Evolutionary conservation across 257 asterid genomes (phyloP), one percentile per base, ranked within the genome.

Genomic region (Gentiana dahurica): DNA sequence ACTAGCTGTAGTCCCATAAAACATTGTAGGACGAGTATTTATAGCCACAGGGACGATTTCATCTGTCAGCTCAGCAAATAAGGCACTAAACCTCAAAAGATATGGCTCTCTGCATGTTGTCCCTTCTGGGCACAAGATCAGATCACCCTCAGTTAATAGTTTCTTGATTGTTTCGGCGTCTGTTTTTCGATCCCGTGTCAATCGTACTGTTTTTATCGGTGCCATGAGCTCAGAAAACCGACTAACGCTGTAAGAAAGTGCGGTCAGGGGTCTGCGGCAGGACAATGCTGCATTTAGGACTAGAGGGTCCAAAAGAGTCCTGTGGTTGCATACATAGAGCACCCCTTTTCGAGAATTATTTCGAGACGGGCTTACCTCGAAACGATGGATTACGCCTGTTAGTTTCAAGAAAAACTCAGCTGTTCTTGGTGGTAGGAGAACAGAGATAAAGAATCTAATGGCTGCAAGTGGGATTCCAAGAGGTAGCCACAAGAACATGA

Each of bases 71-170:
- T 82, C 86, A 0, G 84, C 53, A 53, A 82, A 82, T 63, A 79
- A 61, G 52, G 86, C 76, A 49, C 91, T 82, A 34, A 82, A 82
- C 57, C 86, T 72, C 66, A 74, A 10, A 60, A 82, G 54, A 68
- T 82, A 82, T 4, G 86, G 73, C 39, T 82, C 91, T 65, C 86
- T 72, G 8, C 91, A 82, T 0, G 91, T 82, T 5, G 91, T 82
- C 54, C 91, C 91, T 53, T 69, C 74, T 12, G 74, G 74, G 34
- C 84, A 82, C 9, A 82, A 72, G 0, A 72, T 81, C 3, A 82
- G 70, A 57, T 76, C 72, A 2, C 80, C 86, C 50, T 57, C 65
- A 3, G 65, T 49, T 61, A 81, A 41, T 58, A 67, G 38, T 60
- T 51, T 50, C 4, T 66, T 55, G 78, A 81, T 81, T 12, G 68